Percentiles rank a stretch among this genome's conserved stretches.
Conservation (phyloP, 495 filamentous ascomycete genomes). For the Aspergillus baeticus region DNA sequence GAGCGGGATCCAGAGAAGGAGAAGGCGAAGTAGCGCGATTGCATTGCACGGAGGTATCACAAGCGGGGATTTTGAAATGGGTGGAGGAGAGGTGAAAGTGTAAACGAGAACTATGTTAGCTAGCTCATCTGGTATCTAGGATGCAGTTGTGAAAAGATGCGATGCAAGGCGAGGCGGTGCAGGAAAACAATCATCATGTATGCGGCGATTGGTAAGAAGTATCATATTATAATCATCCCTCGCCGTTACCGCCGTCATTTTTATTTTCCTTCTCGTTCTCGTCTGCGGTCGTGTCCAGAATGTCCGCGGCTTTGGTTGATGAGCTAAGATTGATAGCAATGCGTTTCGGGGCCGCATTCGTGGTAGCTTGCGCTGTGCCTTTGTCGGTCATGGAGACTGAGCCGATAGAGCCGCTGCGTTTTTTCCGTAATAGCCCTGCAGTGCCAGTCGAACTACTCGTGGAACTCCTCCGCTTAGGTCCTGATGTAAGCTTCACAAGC, state of each 20-base stretch:
- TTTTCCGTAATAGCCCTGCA: constrained; percentile 37
- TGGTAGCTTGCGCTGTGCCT: constrained; percentile 21
- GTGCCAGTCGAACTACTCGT: constrained; percentile 37
- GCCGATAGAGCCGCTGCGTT: constrained; percentile 40
- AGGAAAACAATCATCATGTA: not conserved
- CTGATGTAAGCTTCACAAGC: constrained; percentile 65
- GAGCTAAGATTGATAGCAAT: constrained; percentile 50
- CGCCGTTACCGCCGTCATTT: constrained; percentile 28
- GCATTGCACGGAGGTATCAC: not conserved
- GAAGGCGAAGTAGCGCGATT: constrained; percentile 4
- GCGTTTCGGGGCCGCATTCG: constrained; percentile 42
- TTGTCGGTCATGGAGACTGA: constrained; percentile 31
- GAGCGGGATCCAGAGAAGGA: no score
- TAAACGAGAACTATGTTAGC: constrained; percentile 25
- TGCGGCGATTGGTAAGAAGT: not conserved
- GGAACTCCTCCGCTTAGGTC: constrained; percentile 64
- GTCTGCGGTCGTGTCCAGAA: constrained; percentile 21
- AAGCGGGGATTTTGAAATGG: not conserved
- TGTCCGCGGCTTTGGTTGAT: constrained; percentile 19
- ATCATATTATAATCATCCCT: constrained; percentile 14
- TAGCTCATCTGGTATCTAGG: constrained; percentile 44
- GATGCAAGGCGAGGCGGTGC: not conserved
- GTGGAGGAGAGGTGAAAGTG: constrained; percentile 19
- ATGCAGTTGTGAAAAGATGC: constrained; percentile 25
- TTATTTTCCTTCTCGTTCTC: constrained; percentile 46